Base-by-base conservation (phyloP, 2,329 filamentous ascomycete species). In the Bipolaris sorokiniana region DNA sequence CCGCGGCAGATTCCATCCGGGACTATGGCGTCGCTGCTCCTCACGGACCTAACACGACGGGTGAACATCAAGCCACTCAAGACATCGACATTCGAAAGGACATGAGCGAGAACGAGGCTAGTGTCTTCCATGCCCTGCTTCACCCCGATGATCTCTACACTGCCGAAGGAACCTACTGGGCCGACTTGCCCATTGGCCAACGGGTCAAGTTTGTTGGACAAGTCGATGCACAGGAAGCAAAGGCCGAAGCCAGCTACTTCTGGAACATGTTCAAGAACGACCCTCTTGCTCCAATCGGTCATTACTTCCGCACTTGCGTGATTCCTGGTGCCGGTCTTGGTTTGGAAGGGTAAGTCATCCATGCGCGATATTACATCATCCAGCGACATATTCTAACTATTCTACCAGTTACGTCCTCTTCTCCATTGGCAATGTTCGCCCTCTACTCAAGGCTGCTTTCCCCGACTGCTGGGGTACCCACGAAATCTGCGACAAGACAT, bases 381-480 rank as follows among this genome's bases (percentile, higher is more conserved):
- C 28, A 28, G 9, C 51, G 15, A 34, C 18, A 33, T 26, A 1
- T 48, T n/a, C 57, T 64, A 33, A 64, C 33, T 7, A 16, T 22
- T 9, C 18, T 10, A 3, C 1, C 51, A 87, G 92, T 68, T 98
- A 97, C 73, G 93, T 97, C 40, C 85, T 98, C 18, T 98, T 98
- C 83, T 97, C 93, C 62, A 97, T 98, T 67, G 94, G 94, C 56
- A 97, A 97, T 77, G 82, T 98, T 63, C 87, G 90, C 72, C 90
- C 93, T 4, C 83, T 98, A 10, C 94, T 97, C 73, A 78, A 86
- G 59, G 83, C 86, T 33, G 86, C 87, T 5, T 98, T 94, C 84
- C 85, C 87, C 1, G 67, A 79, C 3, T 98, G 94, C 81, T 98
- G 94, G 94, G 82, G 81, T 22, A 74, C 72, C 0, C 77, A 84